Base-by-base conservation (phyloP, 495 filamentous ascomycete species). In the Penicillium nucicola region DNA sequence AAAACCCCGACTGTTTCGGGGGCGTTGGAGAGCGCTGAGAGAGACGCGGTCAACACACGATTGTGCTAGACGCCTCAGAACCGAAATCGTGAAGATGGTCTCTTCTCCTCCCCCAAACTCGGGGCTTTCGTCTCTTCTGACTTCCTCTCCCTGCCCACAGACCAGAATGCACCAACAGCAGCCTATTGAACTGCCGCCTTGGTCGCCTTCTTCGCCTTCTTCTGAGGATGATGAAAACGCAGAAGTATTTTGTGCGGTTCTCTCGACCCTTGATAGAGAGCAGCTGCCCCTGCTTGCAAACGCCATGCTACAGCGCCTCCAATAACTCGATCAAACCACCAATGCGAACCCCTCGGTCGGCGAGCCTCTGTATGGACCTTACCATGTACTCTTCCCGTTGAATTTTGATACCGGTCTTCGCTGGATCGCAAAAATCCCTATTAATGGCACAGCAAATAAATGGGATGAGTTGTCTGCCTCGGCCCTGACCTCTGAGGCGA, bases 401-500 rank as follows among this genome's bases (percentile, higher is more conserved):
- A 23, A 3, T 6, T 23, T 23, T 23, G 22, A 23, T 6, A 23
- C 6, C 22, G 22, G 22, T 6, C 22, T 23, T 23, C 22, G 22
- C 22, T 23, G 22, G 22, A 23, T 23, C 22, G 18, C 37, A 7
- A 67, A 63, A 52, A 44, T 63, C 9, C 58, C 66, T 0, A 42
- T 46, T 2, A 62, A 56, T 28, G 65, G 65, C 15, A 65, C 56
- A 4, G 20, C 5, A 19, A 40, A 41, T 3, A 50, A 52, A 37
- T 67, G 58, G 51, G 32, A 62, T 28, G 49, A 56, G 19, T 48
- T 50, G n/a, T 51, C 56, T 45, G 53, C 53, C n/a, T 35, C 44
- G 9, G 55, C 59, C 11, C 34, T 69, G 17, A 39, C 28, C 12
- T 61, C 64, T 10, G 67, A 70, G 37, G 67, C 56, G 0, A 52